phyloP scores from a whole-genome alignment of 2,329 filamentous ascomycete genomes.

The Paramyrothecium sp. region DNA sequence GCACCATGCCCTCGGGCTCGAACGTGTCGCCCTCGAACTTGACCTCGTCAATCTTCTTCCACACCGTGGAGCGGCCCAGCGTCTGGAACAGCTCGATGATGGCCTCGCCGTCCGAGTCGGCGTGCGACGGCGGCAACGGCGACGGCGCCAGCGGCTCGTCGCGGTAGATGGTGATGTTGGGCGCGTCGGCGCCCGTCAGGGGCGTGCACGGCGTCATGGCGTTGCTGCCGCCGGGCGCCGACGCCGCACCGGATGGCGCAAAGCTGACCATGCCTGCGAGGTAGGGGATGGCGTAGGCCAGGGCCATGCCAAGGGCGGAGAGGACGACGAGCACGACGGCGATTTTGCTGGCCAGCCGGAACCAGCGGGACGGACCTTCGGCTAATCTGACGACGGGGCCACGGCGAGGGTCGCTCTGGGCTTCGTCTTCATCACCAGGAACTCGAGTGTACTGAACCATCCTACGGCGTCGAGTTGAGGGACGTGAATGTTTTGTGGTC shows the following conservation, averaged over 20 bases:
- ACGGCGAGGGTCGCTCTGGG: neutral
- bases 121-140: conserved; percentile 32
- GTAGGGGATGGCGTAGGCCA: neutral
- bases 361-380: neutral
- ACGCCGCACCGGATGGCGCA: neutral
- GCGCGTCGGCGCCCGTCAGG: conserved; percentile 7
- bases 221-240: too few relatives aligned
- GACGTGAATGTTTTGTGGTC: neutral
- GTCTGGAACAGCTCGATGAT: conserved; percentile 34
- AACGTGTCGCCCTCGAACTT: conserved; percentile 42
- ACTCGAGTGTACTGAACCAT: neutral
- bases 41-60: conserved; percentile 40
- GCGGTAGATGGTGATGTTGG: conserved; percentile 32
- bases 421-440: neutral
- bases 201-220: neutral
- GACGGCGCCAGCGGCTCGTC: conserved; percentile 27
- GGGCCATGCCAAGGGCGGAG: neutral
- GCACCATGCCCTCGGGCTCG: conserved; percentile 48
- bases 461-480: neutral
- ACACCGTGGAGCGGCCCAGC: conserved; percentile 36
- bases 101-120: conserved; percentile 29
- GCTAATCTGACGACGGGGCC: neutral
- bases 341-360: neutral
- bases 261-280: neutral
- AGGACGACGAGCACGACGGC: neutral